These are phyloP conservation scores for Poronia punctata DNA, from an alignment of 495 filamentous ascomycete genomes.

Conservation along the genomic window DNA sequence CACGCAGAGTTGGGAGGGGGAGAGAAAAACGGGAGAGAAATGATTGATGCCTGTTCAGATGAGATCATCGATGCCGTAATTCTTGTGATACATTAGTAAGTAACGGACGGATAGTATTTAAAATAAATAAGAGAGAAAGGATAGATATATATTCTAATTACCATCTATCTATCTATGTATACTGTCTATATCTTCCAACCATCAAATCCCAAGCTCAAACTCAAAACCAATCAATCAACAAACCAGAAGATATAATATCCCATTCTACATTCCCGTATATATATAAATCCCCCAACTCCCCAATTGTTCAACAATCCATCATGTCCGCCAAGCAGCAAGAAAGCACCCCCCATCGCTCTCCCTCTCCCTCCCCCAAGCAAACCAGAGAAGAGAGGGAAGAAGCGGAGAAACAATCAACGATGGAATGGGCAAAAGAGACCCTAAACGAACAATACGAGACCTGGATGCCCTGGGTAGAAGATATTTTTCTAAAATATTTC, in stretches of 20 bases:
- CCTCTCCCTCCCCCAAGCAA: background rate
- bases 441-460: slow-evolving; percentile 62
- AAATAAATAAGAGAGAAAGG: too few relatives aligned
- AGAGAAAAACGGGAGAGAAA: background rate
- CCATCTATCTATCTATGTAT: too few relatives aligned
- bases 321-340: background rate
- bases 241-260: background rate
- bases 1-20: background rate
- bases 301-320: background rate
- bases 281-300: background rate
- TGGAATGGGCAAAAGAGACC: slow-evolving; percentile 50
- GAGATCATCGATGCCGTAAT: background rate
- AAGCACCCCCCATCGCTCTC: background rate
- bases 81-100: background rate
- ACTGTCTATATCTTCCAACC: too few relatives aligned
- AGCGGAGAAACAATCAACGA: slow-evolving; percentile 7
- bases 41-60: background rate
- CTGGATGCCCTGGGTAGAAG: slow-evolving; percentile 72
- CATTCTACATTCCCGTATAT: background rate
- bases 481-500: slow-evolving; percentile 61
- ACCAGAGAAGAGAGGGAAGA: background rate
- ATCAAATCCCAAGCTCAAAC: too few relatives aligned
- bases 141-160: too few relatives aligned
- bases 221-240: too few relatives aligned
- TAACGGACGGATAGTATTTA: too few relatives aligned